Conservation (phyloP, 768 basidiomycete genomes). For the Termitomyces sp. region DNA sequence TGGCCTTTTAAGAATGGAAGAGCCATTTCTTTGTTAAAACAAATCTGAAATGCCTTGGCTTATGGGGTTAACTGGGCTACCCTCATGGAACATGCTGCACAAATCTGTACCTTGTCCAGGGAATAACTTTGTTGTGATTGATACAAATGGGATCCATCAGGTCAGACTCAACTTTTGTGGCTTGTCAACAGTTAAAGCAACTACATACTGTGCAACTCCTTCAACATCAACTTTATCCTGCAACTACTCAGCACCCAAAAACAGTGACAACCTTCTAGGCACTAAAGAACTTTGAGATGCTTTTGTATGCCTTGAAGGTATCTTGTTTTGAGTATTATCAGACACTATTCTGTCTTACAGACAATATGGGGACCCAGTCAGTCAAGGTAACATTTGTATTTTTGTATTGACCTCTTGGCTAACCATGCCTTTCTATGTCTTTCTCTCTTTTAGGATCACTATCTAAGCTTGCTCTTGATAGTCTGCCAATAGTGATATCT, state of each 20-base stretch:
- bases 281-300: too few relatives aligned
- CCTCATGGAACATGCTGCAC: not conserved
- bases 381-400: too few relatives aligned
- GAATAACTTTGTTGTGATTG: not conserved
- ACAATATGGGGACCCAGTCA: not conserved
- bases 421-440: too few relatives aligned
- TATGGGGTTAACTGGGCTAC: slow-evolving; percentile 19
- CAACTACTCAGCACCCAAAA: too few relatives aligned
- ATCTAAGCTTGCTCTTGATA: slow-evolving; percentile 1
- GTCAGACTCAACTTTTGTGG: slow-evolving; percentile 5
- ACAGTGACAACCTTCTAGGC: not conserved
- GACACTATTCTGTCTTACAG: not conserved
- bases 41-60: slow-evolving; percentile 11
- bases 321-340: not conserved
- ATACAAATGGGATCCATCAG: not conserved
- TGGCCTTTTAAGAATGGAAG: slow-evolving; percentile 10
- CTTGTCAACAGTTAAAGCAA: not conserved
- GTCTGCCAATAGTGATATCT: slow-evolving; percentile 13
- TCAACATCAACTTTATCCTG: not conserved
- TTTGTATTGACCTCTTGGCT: too few relatives aligned
- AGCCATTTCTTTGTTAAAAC: not conserved
- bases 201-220: slow-evolving; percentile 8
- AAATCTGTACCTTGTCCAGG: not conserved
- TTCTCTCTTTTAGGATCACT: slow-evolving; percentile 16
- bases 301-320: not conserved